Conservation (phyloP, 2,329 filamentous ascomycete species). For the Calycina herbarum region DNA sequence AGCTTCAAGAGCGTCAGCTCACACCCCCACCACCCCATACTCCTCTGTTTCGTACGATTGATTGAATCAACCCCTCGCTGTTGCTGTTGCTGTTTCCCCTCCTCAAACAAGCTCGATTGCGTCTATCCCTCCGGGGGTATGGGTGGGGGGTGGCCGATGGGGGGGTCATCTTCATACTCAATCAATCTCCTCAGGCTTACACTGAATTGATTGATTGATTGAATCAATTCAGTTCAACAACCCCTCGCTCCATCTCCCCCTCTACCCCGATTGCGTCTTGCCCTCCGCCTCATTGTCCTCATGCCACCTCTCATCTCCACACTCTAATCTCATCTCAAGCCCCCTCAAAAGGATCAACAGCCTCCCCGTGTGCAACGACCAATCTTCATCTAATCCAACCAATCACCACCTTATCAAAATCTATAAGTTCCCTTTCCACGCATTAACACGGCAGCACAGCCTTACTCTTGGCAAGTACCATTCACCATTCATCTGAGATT, state of each 20-base stretch:
- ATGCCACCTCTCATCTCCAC: neutral
- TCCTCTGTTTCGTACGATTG: no score
- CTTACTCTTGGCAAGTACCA: neutral
- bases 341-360: neutral
- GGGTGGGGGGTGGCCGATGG: no score
- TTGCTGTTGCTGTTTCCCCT: neutral
- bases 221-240: no score
- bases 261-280: no score
- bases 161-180: no score
- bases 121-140: no score
- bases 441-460: neutral
- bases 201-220: no score
- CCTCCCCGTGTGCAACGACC: neutral
- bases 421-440: neutral
- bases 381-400: neutral
- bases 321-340: neutral
- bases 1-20: no score
- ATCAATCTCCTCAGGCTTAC: no score
- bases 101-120: neutral
- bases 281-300: neutral
- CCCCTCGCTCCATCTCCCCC: no score
- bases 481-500: neutral
- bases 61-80: no score
- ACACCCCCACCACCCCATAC: no score
- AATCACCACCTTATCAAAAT: constrained; percentile 1